Evolutionary conservation across 768 basidiomycete genomes (phyloP).

Genomic region (Bullera alba): DNA sequence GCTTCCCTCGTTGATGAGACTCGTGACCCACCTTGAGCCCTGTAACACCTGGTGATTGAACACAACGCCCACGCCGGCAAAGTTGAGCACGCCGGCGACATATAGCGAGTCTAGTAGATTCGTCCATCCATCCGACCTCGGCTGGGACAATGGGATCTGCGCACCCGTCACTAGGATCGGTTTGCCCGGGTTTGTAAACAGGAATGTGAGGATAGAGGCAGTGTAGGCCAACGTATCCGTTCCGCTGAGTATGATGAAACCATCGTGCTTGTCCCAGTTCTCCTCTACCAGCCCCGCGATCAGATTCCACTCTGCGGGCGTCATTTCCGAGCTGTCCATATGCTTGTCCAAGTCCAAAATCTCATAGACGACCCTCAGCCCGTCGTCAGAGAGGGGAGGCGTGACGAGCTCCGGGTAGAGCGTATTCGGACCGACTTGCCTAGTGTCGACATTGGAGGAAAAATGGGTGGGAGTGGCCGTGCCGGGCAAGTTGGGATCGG

Average conservation of each 20-base stretch:
- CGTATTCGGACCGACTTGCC: slow-evolving; percentile 18
- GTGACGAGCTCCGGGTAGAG: slow-evolving; percentile 27
- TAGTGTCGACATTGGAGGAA: slow-evolving; percentile 16
- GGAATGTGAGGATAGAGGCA: slow-evolving; percentile 35
- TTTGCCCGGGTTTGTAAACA: slow-evolving; percentile 33
- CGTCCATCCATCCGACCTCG: slow-evolving; percentile 37
- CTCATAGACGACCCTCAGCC: slow-evolving; percentile 27
- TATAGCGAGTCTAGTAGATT: slow-evolving; percentile 35
- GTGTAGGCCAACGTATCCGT: slow-evolving; percentile 42
- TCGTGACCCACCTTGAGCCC: slow-evolving; percentile 22
- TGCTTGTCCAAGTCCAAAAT: slow-evolving; percentile 37
- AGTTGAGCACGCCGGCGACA: slow-evolving; percentile 27
- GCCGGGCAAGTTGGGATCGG: slow-evolving; percentile 5
- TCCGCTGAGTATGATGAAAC: slow-evolving; percentile 36
- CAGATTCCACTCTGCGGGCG: slow-evolving; percentile 37
- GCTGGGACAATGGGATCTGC: slow-evolving; percentile 33
- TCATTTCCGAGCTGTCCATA: slow-evolving; percentile 41
- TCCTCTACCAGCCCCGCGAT: slow-evolving; percentile 30
- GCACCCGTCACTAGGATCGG: slow-evolving; percentile 38
- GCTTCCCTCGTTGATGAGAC: background rate
- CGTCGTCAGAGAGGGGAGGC: slow-evolving; percentile 25
- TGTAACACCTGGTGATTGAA: slow-evolving; percentile 35
- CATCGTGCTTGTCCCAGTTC: slow-evolving; percentile 37
- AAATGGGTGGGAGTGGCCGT: slow-evolving; percentile 6
- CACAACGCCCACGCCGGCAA: slow-evolving; percentile 35